Evolutionary conservation across 2,329 filamentous ascomycete genomes (phyloP).

Genomic region (Paraphoma chrysanthemicola): DNA sequence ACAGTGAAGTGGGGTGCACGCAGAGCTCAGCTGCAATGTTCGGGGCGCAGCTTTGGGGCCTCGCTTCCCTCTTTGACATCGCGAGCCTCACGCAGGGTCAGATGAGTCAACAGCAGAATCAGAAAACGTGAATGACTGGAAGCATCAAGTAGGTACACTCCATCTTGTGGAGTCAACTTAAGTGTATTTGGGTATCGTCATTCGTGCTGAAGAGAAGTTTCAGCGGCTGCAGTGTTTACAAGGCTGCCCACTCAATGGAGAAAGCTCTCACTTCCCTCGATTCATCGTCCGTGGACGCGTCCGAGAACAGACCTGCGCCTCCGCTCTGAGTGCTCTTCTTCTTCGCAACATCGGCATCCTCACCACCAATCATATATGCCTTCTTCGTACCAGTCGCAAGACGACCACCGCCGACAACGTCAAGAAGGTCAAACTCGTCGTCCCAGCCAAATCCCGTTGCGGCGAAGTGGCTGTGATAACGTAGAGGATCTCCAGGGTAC

Average conservation of each 20-base stretch:
- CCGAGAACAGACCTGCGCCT: slow-evolving; percentile 8
- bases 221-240: slow-evolving; percentile 60
- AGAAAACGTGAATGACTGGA: no score
- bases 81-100: no score
- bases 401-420: slow-evolving; percentile 84
- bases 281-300: slow-evolving; percentile 22
- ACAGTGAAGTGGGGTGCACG: no score
- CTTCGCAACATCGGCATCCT: slow-evolving; percentile 35
- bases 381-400: slow-evolving; percentile 97
- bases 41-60: no score
- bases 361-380: slow-evolving; percentile 84
- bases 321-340: neutral
- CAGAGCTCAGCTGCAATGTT: no score
- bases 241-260: slow-evolving; percentile 91
- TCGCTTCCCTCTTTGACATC: no score
- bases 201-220: neutral
- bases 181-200: neutral
- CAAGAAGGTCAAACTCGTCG: slow-evolving; percentile 81
- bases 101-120: no score
- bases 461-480: slow-evolving; percentile 95
- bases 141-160: no score
- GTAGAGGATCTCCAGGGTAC: slow-evolving; percentile 91
- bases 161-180: neutral
- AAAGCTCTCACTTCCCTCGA: slow-evolving; percentile 70
- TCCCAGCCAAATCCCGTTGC: slow-evolving; percentile 87